Conservation (phyloP, 2,329 filamentous ascomycete genomes). For the Cercospora zeae-maydis region DNA sequence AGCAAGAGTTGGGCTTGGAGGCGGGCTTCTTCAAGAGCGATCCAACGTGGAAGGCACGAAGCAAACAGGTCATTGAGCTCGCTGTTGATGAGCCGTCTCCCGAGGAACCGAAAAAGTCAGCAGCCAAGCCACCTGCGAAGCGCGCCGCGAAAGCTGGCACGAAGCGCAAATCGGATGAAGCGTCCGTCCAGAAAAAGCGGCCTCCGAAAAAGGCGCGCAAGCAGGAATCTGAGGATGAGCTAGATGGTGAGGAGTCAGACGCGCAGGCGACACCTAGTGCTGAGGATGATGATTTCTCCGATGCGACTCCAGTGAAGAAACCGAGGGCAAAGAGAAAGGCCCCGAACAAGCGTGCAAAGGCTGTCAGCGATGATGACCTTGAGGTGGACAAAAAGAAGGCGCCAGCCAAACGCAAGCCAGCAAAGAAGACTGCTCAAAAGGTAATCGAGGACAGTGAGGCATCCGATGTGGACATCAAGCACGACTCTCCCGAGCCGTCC, state of each 20-base stretch:
- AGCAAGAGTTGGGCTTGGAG: conserved; percentile 51
- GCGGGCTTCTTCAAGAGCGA: conserved; percentile 55
- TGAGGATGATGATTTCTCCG: conserved; percentile 13
- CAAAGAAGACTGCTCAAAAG: conserved; percentile 13
- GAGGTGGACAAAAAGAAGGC: conserved; percentile 12
- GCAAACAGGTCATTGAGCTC: conserved; percentile 52
- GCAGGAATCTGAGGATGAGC: conserved; percentile 19
- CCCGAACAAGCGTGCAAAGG: conserved; percentile 14
- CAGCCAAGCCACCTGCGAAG: conserved; percentile 13
- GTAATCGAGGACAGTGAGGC: conserved; percentile 15
- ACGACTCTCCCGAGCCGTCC: neutral
- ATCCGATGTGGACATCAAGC: conserved; percentile 7
- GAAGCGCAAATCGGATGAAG: conserved; percentile 35
- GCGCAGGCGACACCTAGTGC: conserved; percentile 10
- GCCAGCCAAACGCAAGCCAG: conserved; percentile 11
- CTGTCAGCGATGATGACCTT: neutral
- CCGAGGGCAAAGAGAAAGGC: conserved; percentile 11
- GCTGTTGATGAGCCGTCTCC: conserved; percentile 41
- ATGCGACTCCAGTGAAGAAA: conserved; percentile 6
- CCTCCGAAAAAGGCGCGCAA: conserved; percentile 27
- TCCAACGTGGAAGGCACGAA: conserved; percentile 52
- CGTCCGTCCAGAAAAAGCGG: conserved; percentile 18
- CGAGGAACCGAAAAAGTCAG: conserved; percentile 20
- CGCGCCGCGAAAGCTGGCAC: conserved; percentile 22
- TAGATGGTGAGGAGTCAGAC: conserved; percentile 16